Evolutionary conservation across 345 rosid species (phyloP).

Genomic region (Aquilaria sinensis): DNA sequence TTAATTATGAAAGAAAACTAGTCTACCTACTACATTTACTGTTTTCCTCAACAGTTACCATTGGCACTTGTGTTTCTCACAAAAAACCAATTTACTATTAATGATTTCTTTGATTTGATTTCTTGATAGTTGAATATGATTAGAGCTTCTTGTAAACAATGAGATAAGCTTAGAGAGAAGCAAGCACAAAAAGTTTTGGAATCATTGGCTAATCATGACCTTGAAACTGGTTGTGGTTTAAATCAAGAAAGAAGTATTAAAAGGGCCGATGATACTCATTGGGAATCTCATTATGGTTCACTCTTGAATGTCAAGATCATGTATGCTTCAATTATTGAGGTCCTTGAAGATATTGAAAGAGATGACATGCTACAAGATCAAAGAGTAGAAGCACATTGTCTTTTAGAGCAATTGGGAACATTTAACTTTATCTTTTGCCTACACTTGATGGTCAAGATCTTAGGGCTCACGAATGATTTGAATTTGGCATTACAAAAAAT

Average conservation of each 20-base stretch:
- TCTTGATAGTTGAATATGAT: not conserved
- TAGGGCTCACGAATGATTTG: not conserved
- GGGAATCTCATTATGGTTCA: too few species aligned
- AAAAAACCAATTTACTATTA: not conserved
- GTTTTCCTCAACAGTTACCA: slow-evolving; percentile 11
- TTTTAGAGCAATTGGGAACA: too few species aligned
- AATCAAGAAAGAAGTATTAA: too few species aligned
- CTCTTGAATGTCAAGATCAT: too few species aligned
- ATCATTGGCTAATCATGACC: not conserved
- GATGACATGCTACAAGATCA: too few species aligned
- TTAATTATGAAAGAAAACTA: not conserved
- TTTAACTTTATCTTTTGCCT: too few species aligned
- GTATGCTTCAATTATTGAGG: too few species aligned
- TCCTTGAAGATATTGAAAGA: too few species aligned
- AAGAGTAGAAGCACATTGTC: too few species aligned
- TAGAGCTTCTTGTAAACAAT: not conserved
- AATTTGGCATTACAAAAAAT: not conserved
- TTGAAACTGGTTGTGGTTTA: too few species aligned
- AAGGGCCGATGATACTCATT: too few species aligned
- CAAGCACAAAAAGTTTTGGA: not conserved
- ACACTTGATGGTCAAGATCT: too few species aligned
- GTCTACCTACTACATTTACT: slow-evolving; percentile 7
- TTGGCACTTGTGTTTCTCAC: not conserved
- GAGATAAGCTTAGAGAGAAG: not conserved
- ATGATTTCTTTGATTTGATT: not conserved